These are phyloP conservation scores for Leccinum huronense DNA, from an alignment of 1,284 basidiomycete species.

Conservation along the genomic window DNA sequence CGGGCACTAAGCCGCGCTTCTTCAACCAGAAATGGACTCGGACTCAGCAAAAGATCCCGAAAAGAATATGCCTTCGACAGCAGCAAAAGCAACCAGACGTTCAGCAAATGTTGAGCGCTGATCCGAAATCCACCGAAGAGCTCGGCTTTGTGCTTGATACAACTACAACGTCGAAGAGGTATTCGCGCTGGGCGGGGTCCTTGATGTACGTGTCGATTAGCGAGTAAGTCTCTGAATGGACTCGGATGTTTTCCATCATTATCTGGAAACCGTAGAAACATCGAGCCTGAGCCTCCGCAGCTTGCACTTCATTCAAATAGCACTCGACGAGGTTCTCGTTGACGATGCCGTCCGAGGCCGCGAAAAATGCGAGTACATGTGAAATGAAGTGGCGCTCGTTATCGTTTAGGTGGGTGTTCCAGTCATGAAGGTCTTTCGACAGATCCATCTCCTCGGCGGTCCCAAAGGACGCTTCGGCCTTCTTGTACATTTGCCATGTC, in stretches of 20 bases:
- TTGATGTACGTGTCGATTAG: conserved; percentile 98
- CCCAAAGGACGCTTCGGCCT: conserved; percentile 93
- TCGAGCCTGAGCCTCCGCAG: conserved; percentile 77
- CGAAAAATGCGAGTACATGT: conserved; percentile 96
- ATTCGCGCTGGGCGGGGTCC: conserved; percentile 81
- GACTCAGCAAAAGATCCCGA: conserved; percentile 50
- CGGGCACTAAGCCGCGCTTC: conserved; percentile 98
- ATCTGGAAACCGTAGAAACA: conserved; percentile 99
- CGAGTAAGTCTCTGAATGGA: conserved; percentile 92
- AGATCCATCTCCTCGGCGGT: conserved; percentile 98
- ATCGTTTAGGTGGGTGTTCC: conserved; percentile 90
- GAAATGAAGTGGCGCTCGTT: conserved; percentile 96
- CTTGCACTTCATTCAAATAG: conserved; percentile 94
- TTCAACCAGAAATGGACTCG: conserved; percentile 93
- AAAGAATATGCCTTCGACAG: too few species aligned
- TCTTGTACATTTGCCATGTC: conserved; percentile 99
- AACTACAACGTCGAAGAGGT: conserved; percentile 92
- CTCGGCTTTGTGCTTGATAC: conserved; percentile 91
- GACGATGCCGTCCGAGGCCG: conserved; percentile 96
- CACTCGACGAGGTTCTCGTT: conserved; percentile 97
- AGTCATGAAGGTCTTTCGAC: conserved; percentile 91
- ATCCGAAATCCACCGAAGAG: conserved; percentile 91
- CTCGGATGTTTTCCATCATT: conserved; percentile 95
- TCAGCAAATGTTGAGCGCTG: conserved; percentile 28
- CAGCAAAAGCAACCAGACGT: too few species aligned